Conservation (phyloP, 768 basidiomycete genomes). For the Lanmaoa rubissima region DNA sequence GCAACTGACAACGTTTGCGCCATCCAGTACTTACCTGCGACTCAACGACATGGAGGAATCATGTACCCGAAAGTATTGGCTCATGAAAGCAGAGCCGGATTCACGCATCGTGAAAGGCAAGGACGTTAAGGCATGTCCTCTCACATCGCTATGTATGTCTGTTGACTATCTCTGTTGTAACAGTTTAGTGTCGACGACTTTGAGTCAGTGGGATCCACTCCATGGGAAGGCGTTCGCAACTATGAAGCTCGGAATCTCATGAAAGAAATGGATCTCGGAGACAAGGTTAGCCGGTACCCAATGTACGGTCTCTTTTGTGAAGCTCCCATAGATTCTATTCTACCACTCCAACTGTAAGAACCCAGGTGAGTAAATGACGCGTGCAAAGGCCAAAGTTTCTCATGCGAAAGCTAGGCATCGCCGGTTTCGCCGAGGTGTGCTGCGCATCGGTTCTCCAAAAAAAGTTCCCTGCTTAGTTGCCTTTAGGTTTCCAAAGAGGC, state of each 20-base stretch:
- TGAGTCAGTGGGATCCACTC: constrained; percentile 62
- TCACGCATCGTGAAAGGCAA: constrained; percentile 82
- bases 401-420: constrained; percentile 52
- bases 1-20: no score
- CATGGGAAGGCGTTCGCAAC: constrained; percentile 89
- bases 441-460: neutral
- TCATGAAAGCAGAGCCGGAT: constrained; percentile 86
- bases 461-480: constrained; percentile 2
- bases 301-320: neutral
- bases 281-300: constrained; percentile 50
- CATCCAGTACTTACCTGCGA: neutral
- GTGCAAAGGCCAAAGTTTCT: neutral
- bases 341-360: constrained; percentile 87
- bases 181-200: constrained; percentile 90
- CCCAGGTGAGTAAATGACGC: constrained; percentile 50
- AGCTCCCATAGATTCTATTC: constrained; percentile 64
- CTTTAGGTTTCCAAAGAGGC: constrained; percentile 74
- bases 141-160: no score
- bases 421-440: constrained; percentile 77
- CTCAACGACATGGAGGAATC: constrained; percentile 3
- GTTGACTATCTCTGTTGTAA: neutral
- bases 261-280: constrained; percentile 75
- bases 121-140: constrained; percentile 66
- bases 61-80: constrained; percentile 46
- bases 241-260: constrained; percentile 81